Evolutionary conservation across 805 yeast species (phyloP).

Genomic region (Candida vartiovaarae): DNA sequence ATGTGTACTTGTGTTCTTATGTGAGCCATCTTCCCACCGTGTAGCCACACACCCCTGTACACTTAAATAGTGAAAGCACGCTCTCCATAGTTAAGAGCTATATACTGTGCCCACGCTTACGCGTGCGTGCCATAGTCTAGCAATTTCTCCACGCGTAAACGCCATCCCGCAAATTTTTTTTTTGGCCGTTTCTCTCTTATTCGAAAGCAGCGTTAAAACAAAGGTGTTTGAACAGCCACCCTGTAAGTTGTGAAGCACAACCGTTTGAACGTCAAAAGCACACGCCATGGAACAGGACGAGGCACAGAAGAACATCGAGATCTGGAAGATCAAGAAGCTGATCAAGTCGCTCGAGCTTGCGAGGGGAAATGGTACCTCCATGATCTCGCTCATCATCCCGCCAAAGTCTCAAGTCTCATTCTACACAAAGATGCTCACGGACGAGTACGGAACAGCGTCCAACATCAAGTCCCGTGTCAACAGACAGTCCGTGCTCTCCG

Average conservation of each 20-base stretch:
- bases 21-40: too few species aligned
- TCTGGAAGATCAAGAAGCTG: slow-evolving; percentile 97
- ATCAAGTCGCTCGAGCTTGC: slow-evolving; percentile 84
- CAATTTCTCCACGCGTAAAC: not conserved
- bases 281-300: slow-evolving; percentile 32
- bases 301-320: slow-evolving; percentile 94
- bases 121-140: not conserved
- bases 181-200: too few species aligned
- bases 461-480: slow-evolving; percentile 97
- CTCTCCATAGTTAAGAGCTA: too few species aligned
- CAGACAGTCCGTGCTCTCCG: slow-evolving; percentile 89
- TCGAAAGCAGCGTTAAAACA: not conserved
- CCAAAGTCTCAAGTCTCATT: slow-evolving; percentile 92
- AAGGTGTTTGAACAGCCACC: not conserved
- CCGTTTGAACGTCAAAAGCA: not conserved
- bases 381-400: slow-evolving; percentile 94
- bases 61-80: too few species aligned
- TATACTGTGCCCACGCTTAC: not conserved
- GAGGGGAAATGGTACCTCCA: slow-evolving; percentile 98
- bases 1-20: not conserved
- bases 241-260: too few species aligned
- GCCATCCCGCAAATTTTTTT: not conserved
- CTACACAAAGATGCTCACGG: slow-evolving; percentile 85
- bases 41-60: too few species aligned
- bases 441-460: slow-evolving; percentile 98